Evolutionary conservation across 2,329 filamentous ascomycete species (phyloP).

Genomic region (Aspergillus sp.): DNA sequence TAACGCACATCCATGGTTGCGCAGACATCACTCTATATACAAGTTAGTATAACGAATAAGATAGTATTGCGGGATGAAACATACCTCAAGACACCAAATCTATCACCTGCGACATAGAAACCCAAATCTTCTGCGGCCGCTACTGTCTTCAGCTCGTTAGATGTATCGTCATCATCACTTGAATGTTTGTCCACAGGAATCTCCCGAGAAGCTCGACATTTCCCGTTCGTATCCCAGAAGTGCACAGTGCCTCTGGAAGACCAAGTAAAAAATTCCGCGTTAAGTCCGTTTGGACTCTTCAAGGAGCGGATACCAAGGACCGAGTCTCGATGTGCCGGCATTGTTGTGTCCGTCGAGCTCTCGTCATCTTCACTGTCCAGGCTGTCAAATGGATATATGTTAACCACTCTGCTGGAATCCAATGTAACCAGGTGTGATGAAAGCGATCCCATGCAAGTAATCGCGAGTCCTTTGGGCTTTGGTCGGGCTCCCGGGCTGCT

Average conservation of each 20-base stretch:
- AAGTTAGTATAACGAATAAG: conserved; percentile 11
- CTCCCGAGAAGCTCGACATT: conserved; percentile 56
- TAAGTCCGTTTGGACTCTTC: conserved; percentile 50
- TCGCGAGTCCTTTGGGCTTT: conserved; percentile 29
- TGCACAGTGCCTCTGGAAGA: conserved; percentile 71
- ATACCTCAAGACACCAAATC: conserved; percentile 67
- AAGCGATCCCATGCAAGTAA: conserved; percentile 64
- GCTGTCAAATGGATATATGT: conserved; percentile 48
- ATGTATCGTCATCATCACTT: conserved; percentile 35
- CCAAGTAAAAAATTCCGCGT: conserved; percentile 82
- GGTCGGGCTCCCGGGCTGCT: conserved; percentile 15
- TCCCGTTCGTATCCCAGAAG: conserved; percentile 74
- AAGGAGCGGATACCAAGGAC: conserved; percentile 67
- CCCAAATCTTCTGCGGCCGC: conserved; percentile 55
- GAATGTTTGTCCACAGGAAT: conserved; percentile 62
- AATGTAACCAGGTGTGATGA: conserved; percentile 64
- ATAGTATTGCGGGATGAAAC: neutral
- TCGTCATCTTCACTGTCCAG: conserved; percentile 24
- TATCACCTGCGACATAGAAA: conserved; percentile 76
- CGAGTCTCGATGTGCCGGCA: conserved; percentile 53
- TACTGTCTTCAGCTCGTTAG: conserved; percentile 55
- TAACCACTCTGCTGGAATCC: conserved; percentile 67
- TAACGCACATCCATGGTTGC: conserved; percentile 53
- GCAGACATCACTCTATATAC: conserved; percentile 28
- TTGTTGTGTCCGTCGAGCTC: conserved; percentile 24